These are phyloP conservation scores for Alternaria ethzedia DNA, from an alignment of 2,329 filamentous ascomycete species.

Conservation along the genomic window DNA sequence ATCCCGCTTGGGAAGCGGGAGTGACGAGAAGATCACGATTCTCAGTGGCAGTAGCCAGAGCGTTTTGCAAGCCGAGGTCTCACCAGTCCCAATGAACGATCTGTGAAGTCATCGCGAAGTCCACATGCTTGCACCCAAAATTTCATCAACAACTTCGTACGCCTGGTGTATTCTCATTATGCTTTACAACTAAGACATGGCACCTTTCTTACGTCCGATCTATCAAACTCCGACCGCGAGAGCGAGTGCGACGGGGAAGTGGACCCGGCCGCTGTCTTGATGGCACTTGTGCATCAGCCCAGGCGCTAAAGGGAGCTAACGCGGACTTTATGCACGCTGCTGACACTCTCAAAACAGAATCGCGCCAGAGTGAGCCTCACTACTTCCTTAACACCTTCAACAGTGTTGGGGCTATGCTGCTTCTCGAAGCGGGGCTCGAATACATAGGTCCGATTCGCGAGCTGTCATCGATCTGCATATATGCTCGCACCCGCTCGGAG, in stretches of 20 bases:
- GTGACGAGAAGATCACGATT: neutral
- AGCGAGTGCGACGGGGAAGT: neutral
- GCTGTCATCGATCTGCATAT: constrained; percentile 4
- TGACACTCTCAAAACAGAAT: constrained; percentile 1
- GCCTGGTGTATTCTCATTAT: neutral
- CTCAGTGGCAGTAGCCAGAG: neutral
- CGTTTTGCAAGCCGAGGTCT: neutral
- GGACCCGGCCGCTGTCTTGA: neutral
- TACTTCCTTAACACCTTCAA: neutral
- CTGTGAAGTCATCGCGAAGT: neutral
- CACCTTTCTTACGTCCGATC: neutral
- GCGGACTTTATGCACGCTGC: constrained; percentile 8
- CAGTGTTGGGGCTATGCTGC: neutral
- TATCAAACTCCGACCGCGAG: neutral
- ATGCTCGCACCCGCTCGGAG: neutral
- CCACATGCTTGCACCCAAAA: neutral
- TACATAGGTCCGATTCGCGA: neutral
- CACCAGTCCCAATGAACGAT: neutral
- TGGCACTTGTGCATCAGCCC: neutral
- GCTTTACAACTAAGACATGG: neutral
- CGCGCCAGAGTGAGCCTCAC: neutral
- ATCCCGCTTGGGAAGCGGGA: neutral
- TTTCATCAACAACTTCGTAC: neutral
- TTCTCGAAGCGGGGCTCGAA: neutral
- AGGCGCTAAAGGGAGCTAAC: neutral